Conservation (phyloP, 75 land plant species). For the Sequoiadendron giganteum region DNA sequence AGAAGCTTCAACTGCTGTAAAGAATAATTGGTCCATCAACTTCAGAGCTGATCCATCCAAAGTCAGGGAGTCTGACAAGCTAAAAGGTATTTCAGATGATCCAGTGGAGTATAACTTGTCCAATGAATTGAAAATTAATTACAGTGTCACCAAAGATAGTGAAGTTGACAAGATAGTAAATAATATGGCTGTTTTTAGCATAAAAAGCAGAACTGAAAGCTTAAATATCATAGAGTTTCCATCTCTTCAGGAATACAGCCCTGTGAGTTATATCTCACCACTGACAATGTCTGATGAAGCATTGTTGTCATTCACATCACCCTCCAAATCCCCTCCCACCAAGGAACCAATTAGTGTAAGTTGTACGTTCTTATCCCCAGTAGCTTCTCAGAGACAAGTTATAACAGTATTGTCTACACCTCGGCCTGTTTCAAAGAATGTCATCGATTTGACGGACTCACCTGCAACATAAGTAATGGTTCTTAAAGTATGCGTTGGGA, state of each 20-base stretch:
- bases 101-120: background rate
- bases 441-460: constrained; percentile 6
- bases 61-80: background rate
- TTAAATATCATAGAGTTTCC: constrained; percentile 4
- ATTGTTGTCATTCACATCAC: background rate
- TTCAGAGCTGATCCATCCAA: background rate
- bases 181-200: background rate
- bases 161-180: background rate
- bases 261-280: constrained; percentile 5
- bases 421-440: background rate
- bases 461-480: background rate
- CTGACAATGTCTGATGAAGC: background rate
- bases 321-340: background rate
- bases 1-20: background rate
- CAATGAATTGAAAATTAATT: background rate
- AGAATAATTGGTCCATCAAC: constrained; percentile 5
- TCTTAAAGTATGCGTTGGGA: background rate
- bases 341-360: background rate
- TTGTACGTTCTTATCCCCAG: background rate
- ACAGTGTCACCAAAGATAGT: background rate
- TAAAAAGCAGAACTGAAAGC: background rate
- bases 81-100: background rate
- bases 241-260: constrained; percentile 9
- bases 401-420: constrained; percentile 7
- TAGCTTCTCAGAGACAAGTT: background rate